A percentile compares a stretch with the other conserved stretches of the same genome.
Evolutionary conservation across 176 grass and related monocot species (phyloP).

Genomic region (Oryza meridionalis): DNA sequence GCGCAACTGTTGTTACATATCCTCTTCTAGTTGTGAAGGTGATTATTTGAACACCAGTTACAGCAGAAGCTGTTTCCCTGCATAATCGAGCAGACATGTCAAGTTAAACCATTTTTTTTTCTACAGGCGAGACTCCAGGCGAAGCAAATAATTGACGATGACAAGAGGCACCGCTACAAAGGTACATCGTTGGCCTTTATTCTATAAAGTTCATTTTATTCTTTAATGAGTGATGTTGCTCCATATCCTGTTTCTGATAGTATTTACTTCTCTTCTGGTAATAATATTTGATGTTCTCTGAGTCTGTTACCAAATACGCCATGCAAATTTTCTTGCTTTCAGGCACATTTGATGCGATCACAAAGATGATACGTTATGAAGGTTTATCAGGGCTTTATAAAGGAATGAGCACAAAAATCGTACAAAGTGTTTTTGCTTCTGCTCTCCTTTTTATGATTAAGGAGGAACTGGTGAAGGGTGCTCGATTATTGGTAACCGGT

Average conservation of each 20-base stretch:
- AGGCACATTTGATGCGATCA: conserved; percentile 92
- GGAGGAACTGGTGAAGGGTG: conserved; percentile 90
- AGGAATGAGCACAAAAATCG: conserved; percentile 97
- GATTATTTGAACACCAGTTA: conserved; percentile 26
- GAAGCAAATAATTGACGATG: conserved; percentile 56
- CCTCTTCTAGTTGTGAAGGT: conserved; percentile 94
- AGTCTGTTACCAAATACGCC: neutral
- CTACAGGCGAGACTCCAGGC: conserved; percentile 85
- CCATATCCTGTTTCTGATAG: neutral
- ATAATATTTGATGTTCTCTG: neutral
- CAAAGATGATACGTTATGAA: conserved; percentile 79
- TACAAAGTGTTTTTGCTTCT: conserved; percentile 95
- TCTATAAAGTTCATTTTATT: neutral
- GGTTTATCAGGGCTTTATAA: conserved; percentile 78
- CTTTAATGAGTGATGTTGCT: conserved; percentile 13
- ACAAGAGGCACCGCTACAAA: conserved; percentile 82
- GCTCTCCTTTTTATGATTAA: conserved; percentile 98
- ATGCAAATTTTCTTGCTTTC: conserved; percentile 6
- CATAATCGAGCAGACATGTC: conserved; percentile 9
- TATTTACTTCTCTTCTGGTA: neutral
- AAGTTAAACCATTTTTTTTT: conserved; percentile 20
- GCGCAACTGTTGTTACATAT: conserved; percentile 88
- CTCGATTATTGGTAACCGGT: conserved; percentile 74
- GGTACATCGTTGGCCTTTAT: conserved; percentile 37
- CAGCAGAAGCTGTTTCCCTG: neutral